Evolutionary conservation across 140 eudicot genomes (phyloP), one percentile per base, ranked within the genome.

Genomic region (Eryngium alpinum): DNA sequence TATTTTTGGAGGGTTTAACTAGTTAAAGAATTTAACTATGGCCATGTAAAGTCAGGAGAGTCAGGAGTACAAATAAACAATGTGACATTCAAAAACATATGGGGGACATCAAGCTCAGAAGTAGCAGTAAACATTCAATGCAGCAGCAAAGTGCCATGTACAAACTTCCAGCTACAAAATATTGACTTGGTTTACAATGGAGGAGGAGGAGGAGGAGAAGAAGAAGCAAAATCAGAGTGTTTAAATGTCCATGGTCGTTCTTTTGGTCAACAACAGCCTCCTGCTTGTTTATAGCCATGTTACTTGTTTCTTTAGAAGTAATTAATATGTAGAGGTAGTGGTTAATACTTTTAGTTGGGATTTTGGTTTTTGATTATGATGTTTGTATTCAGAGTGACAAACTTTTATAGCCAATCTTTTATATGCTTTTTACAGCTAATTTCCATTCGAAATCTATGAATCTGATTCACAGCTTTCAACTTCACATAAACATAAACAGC

Each of bases 61-160:
- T 91, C 96, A 1, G 66, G 51, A 1, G 92, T 92, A 32, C 87
- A 88, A 56, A 86, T 93, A 17, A 84, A 73, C 66, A 85, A 93
- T 22, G 93, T 93, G 66, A 88, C 92, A 13, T 88, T 86, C 74
- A 84, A 76, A n/a, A 79, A 86, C 78, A 89, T 93, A 9, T 63
- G 75, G 49, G 96, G 97, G 5, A 85, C 83, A 0, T 93, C 97
- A 2, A 87, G 83, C 46, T 74, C 96, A 15, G 44, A 87, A 77
- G 18, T 81, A 0, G 90, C 92, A 0, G 86, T 93, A 13, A 82
- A 80, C 22, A 75, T 93, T 46, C 81, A 86, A 28, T 93, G 97
- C 75, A 91, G 94, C 70, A 52, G 63, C 59, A 59, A 27, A 17
- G 82, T 65, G 75, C 97, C 96, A 0, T 93, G 97, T 33, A 44